Base-by-base conservation (phyloP, 768 basidiomycete species). In the Boletellus ananas region DNA sequence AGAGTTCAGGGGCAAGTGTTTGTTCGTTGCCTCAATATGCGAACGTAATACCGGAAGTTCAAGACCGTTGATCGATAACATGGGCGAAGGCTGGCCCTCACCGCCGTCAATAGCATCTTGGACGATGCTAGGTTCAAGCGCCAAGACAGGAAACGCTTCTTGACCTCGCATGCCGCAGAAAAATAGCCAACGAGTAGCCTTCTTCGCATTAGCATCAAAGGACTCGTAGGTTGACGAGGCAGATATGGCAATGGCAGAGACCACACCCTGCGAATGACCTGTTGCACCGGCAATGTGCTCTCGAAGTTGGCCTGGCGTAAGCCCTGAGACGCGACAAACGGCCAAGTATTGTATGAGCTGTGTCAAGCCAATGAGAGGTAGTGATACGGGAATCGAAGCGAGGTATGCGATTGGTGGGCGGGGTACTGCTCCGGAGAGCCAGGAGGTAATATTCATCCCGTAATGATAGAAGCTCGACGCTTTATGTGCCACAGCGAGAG, bases 221-320 rank as follows among this genome's bases (percentile, higher is more conserved):
- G 85, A 83, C 41, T 85, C 84, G 53, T 84, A 83, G 21, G 84
- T 82, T 16, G 76, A 75, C 5, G 94, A 92, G 5, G 90, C 83
- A 7, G 94, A 79, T 61, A 97, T 83, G 34, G 81, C 85, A 45
- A 94, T 80, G n/a, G 96, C 96, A 12, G 94, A 91, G 42, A 96
- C 85, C 59, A 99, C 83, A 57, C 96, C 96, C 69, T 98, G 95
- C 2, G 94, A 97, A 72, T 99, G 96, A 29, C 96, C 96, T 14
- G 96, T 98, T 3, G 94, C 83, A 31, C 95, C 95, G 10, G 81
- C 75, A 47, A 98, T 78, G 40, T 79, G 79, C 40, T 76, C 70
- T 34, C 89, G 83, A 66, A 96, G 78, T 61, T 94, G 81, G 9
- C 84, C 90, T 1, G 93, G 93, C 8, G 82, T 83, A 37, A 91